Percentiles rank a stretch among this genome's conserved stretches.
Evolutionary conservation across 1,139 yeast species (phyloP).

Genomic region (Debaryomyces psychrophilus): DNA sequence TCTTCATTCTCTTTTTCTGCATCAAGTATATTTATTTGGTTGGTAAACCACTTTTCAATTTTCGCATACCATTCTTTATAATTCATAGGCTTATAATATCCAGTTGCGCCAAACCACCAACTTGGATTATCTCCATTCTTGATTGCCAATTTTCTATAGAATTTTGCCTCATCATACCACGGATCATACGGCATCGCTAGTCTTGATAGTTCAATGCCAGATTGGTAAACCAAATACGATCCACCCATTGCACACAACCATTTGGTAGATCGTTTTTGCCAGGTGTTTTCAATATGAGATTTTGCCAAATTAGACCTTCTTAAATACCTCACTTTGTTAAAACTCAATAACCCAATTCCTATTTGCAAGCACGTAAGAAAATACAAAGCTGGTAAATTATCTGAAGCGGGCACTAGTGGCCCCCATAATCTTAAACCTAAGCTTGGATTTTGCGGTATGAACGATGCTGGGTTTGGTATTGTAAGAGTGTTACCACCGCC

Average conservation of each 20-base stretch:
- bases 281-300: conserved; percentile 20
- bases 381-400: conserved; percentile 53
- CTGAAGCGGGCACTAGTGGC: conserved; percentile 67
- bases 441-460: conserved; percentile 50
- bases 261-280: conserved; percentile 17
- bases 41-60: conserved; percentile 34
- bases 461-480: conserved; percentile 27
- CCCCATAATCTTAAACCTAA: conserved; percentile 63
- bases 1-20: conserved; percentile 11
- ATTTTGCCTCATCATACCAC: conserved; percentile 62
- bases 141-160: conserved; percentile 48
- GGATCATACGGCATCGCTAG: conserved; percentile 60
- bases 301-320: conserved; percentile 18
- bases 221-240: conserved; percentile 29
- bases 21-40: conserved; percentile 20
- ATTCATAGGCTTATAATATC: conserved; percentile 54
- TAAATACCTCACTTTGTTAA: conserved; percentile 26
- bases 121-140: conserved; percentile 46
- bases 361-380: conserved; percentile 52
- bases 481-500: conserved; percentile 18
- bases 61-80: conserved; percentile 49
- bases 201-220: conserved; percentile 55
- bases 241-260: conserved; percentile 26
- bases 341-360: conserved; percentile 35
- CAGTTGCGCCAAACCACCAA: conserved; percentile 65